Percentiles rank a stretch among this genome's conserved stretches.
Evolutionary conservation across 371 early-diverging fungal species (phyloP).

Genomic region (Rhizomucor miehei): DNA sequence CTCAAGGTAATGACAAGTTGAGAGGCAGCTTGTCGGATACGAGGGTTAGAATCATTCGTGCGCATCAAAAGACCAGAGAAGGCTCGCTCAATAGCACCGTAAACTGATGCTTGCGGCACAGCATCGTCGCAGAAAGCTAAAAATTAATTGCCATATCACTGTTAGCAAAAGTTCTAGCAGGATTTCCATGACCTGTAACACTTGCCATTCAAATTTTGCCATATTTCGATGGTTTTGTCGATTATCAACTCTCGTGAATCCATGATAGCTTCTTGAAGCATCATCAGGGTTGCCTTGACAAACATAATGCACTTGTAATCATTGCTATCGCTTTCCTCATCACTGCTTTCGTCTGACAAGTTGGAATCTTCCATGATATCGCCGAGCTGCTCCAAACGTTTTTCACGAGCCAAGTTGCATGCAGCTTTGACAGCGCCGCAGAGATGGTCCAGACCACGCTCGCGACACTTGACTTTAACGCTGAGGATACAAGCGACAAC

Average conservation of each 20-base stretch:
- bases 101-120: conserved; percentile 21
- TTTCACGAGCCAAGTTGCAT: conserved; percentile 12
- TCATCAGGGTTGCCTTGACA: conserved; percentile 55
- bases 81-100: conserved; percentile 46
- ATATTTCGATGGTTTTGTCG: conserved; percentile 46
- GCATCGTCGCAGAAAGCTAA: conserved; percentile 31
- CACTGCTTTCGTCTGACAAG: neutral
- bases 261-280: conserved; percentile 57
- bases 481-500: conserved; percentile 49
- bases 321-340: neutral
- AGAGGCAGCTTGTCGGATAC: conserved; percentile 46
- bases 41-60: conserved; percentile 59
- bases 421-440: conserved; percentile 26
- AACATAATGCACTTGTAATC: conserved; percentile 22
- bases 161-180: neutral
- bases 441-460: conserved; percentile 44
- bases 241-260: conserved; percentile 66
- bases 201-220: conserved; percentile 59
- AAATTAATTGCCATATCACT: neutral
- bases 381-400: conserved; percentile 5
- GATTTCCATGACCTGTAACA: neutral
- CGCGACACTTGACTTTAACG: conserved; percentile 47
- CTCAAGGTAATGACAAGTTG: conserved; percentile 50
- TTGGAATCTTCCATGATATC: conserved; percentile 5
- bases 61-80: conserved; percentile 56